These are phyloP conservation scores for Lentinula detonsa DNA, from an alignment of 768 basidiomycete species.

Conservation along the genomic window DNA sequence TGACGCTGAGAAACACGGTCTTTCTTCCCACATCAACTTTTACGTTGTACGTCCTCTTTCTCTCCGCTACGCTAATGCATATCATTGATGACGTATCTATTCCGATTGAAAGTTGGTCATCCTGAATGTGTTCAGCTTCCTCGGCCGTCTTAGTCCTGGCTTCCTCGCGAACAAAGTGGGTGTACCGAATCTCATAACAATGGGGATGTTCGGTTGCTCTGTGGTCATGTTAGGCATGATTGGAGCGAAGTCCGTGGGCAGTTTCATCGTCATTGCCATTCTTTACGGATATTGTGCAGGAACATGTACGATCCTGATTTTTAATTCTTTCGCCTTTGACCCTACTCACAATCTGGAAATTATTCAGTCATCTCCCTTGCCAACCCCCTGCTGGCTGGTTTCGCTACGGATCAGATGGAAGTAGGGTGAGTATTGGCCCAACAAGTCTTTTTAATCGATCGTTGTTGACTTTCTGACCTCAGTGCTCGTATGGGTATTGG, in stretches of 20 bases:
- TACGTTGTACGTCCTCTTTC: conserved; percentile 23
- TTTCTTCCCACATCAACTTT: conserved; percentile 25
- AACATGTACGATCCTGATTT: conserved; percentile 20
- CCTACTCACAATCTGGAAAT: neutral
- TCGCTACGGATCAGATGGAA: conserved; percentile 24
- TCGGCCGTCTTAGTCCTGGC: conserved; percentile 31
- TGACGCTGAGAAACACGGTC: conserved; percentile 22
- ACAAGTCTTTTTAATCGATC: too few species aligned
- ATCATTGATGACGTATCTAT: neutral
- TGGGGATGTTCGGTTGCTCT: conserved; percentile 15
- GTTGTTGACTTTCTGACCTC: neutral
- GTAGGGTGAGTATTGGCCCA: conserved; percentile 24
- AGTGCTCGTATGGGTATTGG: conserved; percentile 23
- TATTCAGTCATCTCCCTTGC: conserved; percentile 22
- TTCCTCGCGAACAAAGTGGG: conserved; percentile 24
- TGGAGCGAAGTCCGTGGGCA: conserved; percentile 15
- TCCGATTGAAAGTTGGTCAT: conserved; percentile 24
- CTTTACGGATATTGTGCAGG: conserved; percentile 29
- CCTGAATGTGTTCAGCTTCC: conserved; percentile 28
- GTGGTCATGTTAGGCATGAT: conserved; percentile 28
- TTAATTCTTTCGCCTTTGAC: neutral
- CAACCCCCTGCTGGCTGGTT: conserved; percentile 22
- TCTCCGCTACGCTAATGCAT: neutral
- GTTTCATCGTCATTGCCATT: conserved; percentile 20
- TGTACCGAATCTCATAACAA: conserved; percentile 19